These are phyloP conservation scores for Eremochloa ophiuroides DNA, from an alignment of 176 grass and related monocot species.

Conservation along the genomic window DNA sequence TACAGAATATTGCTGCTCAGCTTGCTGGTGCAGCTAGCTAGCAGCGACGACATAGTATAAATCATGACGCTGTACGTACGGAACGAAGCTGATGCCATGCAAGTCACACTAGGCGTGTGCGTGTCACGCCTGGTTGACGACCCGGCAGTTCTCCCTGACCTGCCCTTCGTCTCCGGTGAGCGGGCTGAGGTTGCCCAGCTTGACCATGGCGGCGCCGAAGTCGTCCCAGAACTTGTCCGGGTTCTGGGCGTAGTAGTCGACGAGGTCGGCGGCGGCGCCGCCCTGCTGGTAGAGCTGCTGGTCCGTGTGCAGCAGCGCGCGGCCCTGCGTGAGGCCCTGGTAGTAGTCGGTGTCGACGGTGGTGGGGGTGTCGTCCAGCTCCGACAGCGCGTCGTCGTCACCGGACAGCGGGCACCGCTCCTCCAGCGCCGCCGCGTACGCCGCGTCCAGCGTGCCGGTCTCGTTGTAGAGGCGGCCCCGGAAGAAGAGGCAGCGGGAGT, in stretches of 20 bases:
- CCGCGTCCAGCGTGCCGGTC: conserved; percentile 41
- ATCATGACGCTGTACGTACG: background rate
- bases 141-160: conserved; percentile 66
- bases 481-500: conserved; percentile 60
- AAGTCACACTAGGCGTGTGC: no score
- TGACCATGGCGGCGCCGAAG: conserved; percentile 60
- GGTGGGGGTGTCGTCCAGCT: conserved; percentile 64
- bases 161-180: conserved; percentile 55
- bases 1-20: background rate
- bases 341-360: conserved; percentile 63
- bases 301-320: conserved; percentile 66
- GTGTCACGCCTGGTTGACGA: conserved; percentile 48
- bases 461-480: conserved; percentile 71
- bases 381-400: conserved; percentile 47
- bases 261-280: conserved; percentile 42
- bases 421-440: conserved; percentile 46
- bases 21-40: background rate
- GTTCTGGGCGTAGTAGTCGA: conserved; percentile 50
- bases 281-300: conserved; percentile 58
- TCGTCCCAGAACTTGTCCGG: conserved; percentile 46
- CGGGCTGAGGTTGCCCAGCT: conserved; percentile 46
- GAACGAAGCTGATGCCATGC: background rate
- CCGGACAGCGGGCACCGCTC: conserved; percentile 42
- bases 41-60: background rate
- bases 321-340: conserved; percentile 44